Evolutionary conservation across 179 eudicot genomes (phyloP).

Genomic region (Beta lomatogona): DNA sequence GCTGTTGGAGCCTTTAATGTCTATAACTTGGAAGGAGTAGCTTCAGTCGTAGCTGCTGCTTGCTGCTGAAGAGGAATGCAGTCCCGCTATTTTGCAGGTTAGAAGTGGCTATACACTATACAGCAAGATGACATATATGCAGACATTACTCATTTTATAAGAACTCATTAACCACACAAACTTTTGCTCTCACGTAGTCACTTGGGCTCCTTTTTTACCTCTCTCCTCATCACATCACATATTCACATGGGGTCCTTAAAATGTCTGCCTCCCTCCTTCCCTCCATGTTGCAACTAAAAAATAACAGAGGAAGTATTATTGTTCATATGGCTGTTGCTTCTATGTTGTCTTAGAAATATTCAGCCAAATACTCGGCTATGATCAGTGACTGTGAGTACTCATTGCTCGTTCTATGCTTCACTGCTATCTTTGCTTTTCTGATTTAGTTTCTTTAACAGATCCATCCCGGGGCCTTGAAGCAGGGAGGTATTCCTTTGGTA

Average conservation of each 20-base stretch:
- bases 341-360: neutral
- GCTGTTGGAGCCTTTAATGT: constrained; percentile 99
- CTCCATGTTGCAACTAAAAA: too few species aligned
- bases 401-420: neutral
- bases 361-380: neutral
- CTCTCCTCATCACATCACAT: too few species aligned
- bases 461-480: constrained; percentile 89
- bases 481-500: constrained; percentile 87
- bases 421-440: neutral
- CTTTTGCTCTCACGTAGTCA: too few species aligned
- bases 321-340: neutral
- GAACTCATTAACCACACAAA: neutral
- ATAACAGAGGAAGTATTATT: too few species aligned
- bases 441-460: constrained; percentile 51
- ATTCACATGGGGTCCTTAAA: too few species aligned
- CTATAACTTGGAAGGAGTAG: constrained; percentile 92
- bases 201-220: too few species aligned
- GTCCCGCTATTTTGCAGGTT: constrained; percentile 99
- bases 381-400: neutral
- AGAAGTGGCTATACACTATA: constrained; percentile 3
- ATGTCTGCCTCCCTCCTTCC: too few species aligned
- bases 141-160: neutral
- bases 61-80: constrained; percentile 86
- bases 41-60: constrained; percentile 95
- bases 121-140: neutral